phyloP scores from a whole-genome alignment of 495 filamentous ascomycete species.

The Filosporella fistucella region DNA sequence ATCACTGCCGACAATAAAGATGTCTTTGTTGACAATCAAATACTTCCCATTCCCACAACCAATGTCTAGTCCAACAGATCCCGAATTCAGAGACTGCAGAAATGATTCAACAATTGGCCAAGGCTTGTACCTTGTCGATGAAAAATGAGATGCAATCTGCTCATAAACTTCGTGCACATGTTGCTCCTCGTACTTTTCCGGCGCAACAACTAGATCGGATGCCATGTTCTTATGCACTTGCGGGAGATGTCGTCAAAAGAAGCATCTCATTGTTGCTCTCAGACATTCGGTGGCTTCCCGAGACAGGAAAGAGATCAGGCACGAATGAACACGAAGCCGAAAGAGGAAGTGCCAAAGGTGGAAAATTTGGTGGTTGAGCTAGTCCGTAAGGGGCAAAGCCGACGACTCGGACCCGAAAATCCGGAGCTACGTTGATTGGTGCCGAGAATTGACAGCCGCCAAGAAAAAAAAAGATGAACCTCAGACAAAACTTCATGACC shows the following conservation, averaged over 20 bases:
- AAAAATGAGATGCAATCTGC: constrained; percentile 92
- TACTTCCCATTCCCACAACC: constrained; percentile 98
- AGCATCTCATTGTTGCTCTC: constrained; percentile 7
- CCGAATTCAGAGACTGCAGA: constrained; percentile 58
- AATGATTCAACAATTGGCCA: constrained; percentile 92
- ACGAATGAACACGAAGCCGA: too few relatives aligned
- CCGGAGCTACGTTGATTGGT: too few relatives aligned
- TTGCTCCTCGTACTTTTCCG: constrained; percentile 62
- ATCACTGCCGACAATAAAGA: constrained; percentile 87
- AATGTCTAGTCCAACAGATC: constrained; percentile 84
- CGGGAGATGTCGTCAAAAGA: constrained; percentile 19
- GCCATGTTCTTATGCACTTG: not conserved
- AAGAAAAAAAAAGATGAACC: too few relatives aligned
- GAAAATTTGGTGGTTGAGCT: too few relatives aligned
- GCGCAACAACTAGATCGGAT: not conserved
- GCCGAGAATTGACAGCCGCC: too few relatives aligned
- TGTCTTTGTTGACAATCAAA: constrained; percentile 66
- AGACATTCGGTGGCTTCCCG: constrained; percentile 9
- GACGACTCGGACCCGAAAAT: too few relatives aligned
- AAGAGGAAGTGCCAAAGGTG: too few relatives aligned
- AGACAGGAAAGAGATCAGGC: too few relatives aligned
- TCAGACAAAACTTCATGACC: too few relatives aligned
- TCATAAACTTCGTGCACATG: constrained; percentile 95
- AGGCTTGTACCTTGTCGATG: constrained; percentile 92
- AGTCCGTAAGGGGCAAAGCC: too few relatives aligned